A percentile compares a stretch with the other conserved stretches of the same genome.
Evolutionary conservation across 192 early-diverging fungal genomes (phyloP).

Genomic region (Backusella westeae): DNA sequence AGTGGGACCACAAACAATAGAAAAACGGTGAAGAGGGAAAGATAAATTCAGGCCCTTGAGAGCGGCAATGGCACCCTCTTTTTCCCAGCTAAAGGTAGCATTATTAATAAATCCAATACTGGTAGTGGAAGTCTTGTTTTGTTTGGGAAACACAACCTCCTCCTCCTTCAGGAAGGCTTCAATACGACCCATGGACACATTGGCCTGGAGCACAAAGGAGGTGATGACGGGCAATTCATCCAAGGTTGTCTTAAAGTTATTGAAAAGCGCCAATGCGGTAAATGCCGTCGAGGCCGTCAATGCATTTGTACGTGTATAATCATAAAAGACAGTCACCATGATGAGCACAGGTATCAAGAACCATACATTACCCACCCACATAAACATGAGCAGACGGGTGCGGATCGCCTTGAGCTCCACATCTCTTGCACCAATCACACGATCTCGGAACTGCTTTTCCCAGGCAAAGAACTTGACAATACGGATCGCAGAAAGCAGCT

Average conservation of each 20-base stretch:
- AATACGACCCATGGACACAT: conserved; percentile 67
- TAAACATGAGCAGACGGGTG: conserved; percentile 50
- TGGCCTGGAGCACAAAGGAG: conserved; percentile 54
- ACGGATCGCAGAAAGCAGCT: conserved; percentile 84
- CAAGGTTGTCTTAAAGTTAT: conserved; percentile 63
- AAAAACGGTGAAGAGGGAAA: conserved; percentile 68
- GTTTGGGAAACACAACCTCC: conserved; percentile 45
- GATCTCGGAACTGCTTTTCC: conserved; percentile 70
- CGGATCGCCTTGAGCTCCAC: conserved; percentile 57
- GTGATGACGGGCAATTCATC: conserved; percentile 62
- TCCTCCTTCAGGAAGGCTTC: conserved; percentile 71
- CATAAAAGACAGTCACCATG: conserved; percentile 57
- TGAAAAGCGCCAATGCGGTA: conserved; percentile 67
- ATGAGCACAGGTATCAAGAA: conserved; percentile 58
- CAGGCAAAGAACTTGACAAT: conserved; percentile 93
- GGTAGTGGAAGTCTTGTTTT: background rate
- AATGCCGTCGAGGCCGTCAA: conserved; percentile 67
- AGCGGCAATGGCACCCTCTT: conserved; percentile 38
- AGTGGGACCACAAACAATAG: conserved; percentile 80
- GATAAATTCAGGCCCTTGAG: conserved; percentile 62
- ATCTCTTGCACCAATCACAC: conserved; percentile 60
- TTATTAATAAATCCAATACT: conserved; percentile 61
- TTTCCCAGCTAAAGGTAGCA: conserved; percentile 65
- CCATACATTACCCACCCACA: conserved; percentile 55
- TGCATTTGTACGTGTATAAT: conserved; percentile 58